Base-by-base conservation (phyloP, 257 asterid species). In the Mentha longifolia region DNA sequence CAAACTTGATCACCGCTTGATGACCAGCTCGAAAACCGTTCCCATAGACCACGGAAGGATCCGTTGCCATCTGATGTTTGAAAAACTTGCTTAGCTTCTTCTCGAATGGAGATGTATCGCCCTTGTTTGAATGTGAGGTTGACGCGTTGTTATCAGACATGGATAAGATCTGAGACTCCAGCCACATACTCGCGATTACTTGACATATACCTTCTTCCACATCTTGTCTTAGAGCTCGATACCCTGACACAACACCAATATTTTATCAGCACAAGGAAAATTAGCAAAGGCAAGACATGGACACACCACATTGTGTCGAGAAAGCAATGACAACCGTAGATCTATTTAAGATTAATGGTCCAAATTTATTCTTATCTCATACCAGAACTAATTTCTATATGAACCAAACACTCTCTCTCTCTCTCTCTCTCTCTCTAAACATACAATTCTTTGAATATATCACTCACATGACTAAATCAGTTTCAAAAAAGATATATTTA, bases 151-250 rank as follows among this genome's bases (percentile, higher is more conserved):
- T 42, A 55, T 81, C 76, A 4, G 95, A 77, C 67, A 79, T 64
- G 16, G 86, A 75, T 39, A 72, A 66, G 42, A 88, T 85, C 80
- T 94, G 90, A 62, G 97, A 84, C 80, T 94, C 90, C 74, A 94
- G 73, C 99, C 99, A 94, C 96, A 91, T 85, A 46, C 86, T 87
- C 31, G 97, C 99, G 6, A 94, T 86, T 22, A 94, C 98, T 71
- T 94, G 99, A 70, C 99, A 94, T 43, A 94, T 94, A 14, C 99
- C 99, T 85, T 94, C 99, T 77, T 94, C 99, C 10, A 94, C 88
- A 7, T 94, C 99, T 80, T 89, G 95, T 75, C 92, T 80, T 19
- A 91, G 87, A 39, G 79, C 84, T 74, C 86, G 96, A 73, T 70
- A 94, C 45, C 99, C 99, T 94, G 61, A 61, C 62, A 54, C 6